Evolutionary conservation across 1,284 basidiomycete genomes (phyloP), one percentile per base, ranked within the genome.

Genomic region (Fistulina hepatica): DNA sequence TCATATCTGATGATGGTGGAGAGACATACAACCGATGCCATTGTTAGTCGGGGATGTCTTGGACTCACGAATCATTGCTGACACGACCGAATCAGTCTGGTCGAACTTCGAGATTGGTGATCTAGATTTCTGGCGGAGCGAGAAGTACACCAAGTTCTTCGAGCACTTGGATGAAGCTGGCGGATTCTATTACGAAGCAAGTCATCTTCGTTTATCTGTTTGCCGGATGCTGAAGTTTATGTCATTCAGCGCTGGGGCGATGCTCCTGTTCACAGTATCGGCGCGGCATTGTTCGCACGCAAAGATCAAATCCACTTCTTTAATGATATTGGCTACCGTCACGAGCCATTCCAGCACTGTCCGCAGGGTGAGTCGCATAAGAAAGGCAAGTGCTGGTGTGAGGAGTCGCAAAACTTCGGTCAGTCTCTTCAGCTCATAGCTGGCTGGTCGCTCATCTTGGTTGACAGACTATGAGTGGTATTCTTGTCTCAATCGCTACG

Each of bases 121-220:
- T 54, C 65, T 85, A 45, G 76, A 84, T 49, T 78, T 94, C 49
- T 92, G 86, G 82, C 70, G 92, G 47, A 62, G 70, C 15, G 75
- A 90, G 46, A 76, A 81, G 1, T 95, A 95, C 61, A 65, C 63
- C 44, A 80, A 84, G 50, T 95, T 80, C 68, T 95, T 95, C 50
- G 76, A 90, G 32, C 72, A 74, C 56, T 69, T 97, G 15, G 92
- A 97, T 53, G 55, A 71, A 32, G 69, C 75, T 22, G 92, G 92
- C 43, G 92, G 92, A n/a, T 92, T 92, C 60, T 90, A 89, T 58
- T 92, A 93, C 49, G 89, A 93, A 71, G 76, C 73, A 44, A 15
- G 50, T 44, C 22, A 13, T 32, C 17, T 16, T 27, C n/a, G 15
- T 3, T n/a, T 17, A n/a, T 27, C 37, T 34, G 34, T 16, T 20